phyloP scores from a whole-genome alignment of 352 stramenopile genomes.

The Phytophthora idaei region DNA sequence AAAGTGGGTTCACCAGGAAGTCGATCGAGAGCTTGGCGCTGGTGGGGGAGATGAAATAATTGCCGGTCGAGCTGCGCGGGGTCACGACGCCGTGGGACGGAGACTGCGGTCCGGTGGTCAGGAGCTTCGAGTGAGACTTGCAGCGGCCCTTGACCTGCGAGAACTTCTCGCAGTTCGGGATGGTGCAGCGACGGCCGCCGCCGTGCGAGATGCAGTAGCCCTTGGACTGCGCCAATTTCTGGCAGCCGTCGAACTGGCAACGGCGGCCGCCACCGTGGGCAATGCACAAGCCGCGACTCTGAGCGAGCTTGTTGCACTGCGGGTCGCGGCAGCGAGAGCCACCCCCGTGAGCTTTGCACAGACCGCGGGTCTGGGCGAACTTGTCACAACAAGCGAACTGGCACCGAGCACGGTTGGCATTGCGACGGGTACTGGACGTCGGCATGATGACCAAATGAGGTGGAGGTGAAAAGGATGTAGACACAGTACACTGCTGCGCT shows the following conservation, averaged over 20 bases:
- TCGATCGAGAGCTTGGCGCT: slow-evolving; percentile 61
- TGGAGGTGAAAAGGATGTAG: slow-evolving; percentile 31
- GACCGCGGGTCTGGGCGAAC: slow-evolving; percentile 80
- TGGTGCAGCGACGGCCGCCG: slow-evolving; percentile 72
- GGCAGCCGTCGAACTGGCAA: slow-evolving; percentile 74
- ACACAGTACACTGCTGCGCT: slow-evolving; percentile 9
- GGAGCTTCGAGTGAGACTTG: slow-evolving; percentile 87
- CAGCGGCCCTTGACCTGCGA: slow-evolving; percentile 88
- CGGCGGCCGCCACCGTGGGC: slow-evolving; percentile 76
- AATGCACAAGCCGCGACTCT: slow-evolving; percentile 80
- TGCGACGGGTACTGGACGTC: slow-evolving; percentile 49
- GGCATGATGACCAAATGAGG: slow-evolving; percentile 40
- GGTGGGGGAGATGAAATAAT: slow-evolving; percentile 32
- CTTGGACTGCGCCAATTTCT: slow-evolving; percentile 80
- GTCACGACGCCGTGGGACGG: slow-evolving; percentile 33
- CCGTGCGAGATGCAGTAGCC: slow-evolving; percentile 86
- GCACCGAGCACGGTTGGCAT: slow-evolving; percentile 76
- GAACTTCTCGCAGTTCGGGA: slow-evolving; percentile 85
- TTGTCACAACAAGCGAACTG: slow-evolving; percentile 79
- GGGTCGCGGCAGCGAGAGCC: slow-evolving; percentile 79
- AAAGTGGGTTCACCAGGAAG: slow-evolving; percentile 59
- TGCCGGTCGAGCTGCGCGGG: slow-evolving; percentile 23
- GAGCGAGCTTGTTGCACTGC: slow-evolving; percentile 82
- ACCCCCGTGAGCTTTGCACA: slow-evolving; percentile 87
- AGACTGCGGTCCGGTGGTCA: slow-evolving; percentile 29